Base-by-base conservation (phyloP, 192 early-diverging fungal species). In the Thamnidium elegans region DNA sequence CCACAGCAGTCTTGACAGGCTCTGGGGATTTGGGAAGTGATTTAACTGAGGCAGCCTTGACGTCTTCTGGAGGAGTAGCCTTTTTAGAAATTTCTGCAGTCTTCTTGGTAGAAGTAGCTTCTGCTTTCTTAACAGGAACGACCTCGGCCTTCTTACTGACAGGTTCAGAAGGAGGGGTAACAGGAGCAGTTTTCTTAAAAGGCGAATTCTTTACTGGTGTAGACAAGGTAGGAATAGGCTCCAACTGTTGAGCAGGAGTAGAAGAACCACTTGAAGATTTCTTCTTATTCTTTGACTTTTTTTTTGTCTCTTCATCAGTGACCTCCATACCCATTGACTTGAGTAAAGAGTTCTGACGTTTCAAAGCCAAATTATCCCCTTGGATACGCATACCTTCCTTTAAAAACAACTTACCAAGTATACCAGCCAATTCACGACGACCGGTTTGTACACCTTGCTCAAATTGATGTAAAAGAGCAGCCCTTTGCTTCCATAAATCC, bases 321-420 rank as follows among this genome's bases (percentile, higher is more conserved):
- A 69, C 73, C 21, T n/a, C 20, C 9, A 59, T 20, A 20, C 79
- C 80, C 21, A 84, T 82, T 20, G 80, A 81, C 44, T 82, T 82
- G 11, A 84, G 61, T 21, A 84, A 70, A 39, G 65, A 72, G 39
- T 81, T 79, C 43, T 82, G 81, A 45, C 79, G 78, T 47, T 79
- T 76, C 42, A 84, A 69, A 1, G 83, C 83, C 8, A 82, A 68
- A 43, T 68, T 78, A 43, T 80, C 81, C 3, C 86, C 88, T 54
- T 86, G 81, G 1, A 87, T 85, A 11, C 90, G 77, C 69, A 84
- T 84, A 3, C 87, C 90, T 68, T 91, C 90, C 50, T 88, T 87
- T 47, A 91, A 79, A 78, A 90, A 87, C 63, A 88, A 62, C 62
- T 85, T 85, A 19, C 88, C 89, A 6, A 89, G 63, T 48, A 91